Evolutionary conservation across 768 basidiomycete species (phyloP).

Genomic region (Tremella fuciformis): DNA sequence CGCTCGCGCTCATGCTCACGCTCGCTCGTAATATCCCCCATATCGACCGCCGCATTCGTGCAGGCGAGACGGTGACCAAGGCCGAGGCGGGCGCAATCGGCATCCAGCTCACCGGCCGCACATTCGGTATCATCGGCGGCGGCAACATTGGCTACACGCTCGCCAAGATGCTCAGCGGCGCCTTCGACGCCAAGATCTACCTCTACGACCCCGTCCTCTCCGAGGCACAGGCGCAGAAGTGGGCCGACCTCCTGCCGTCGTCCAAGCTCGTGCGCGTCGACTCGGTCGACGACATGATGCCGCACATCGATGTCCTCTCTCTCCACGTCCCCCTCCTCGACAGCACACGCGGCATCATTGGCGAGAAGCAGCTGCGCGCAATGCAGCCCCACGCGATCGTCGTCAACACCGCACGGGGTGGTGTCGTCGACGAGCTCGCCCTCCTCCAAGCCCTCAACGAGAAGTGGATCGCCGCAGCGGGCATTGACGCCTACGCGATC

Average conservation of each 20-base stretch:
- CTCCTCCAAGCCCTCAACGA: constrained; percentile 57
- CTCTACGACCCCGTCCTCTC: constrained; percentile 15
- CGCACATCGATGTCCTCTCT: constrained; percentile 17
- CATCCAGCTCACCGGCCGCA: constrained; percentile 11
- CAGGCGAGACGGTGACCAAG: constrained; percentile 13
- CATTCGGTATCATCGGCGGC: constrained; percentile 19
- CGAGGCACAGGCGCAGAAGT: constrained; percentile 5
- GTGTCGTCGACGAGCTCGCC: constrained; percentile 62
- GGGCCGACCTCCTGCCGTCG: constrained; percentile 6
- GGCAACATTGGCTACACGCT: constrained; percentile 19
- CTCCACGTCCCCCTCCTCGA: constrained; percentile 22
- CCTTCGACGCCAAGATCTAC: constrained; percentile 11
- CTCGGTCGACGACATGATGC: constrained; percentile 15
- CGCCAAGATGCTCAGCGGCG: constrained; percentile 16
- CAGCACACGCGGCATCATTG: constrained; percentile 15
- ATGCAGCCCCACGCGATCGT: constrained; percentile 63
- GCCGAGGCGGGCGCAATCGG: constrained; percentile 11
- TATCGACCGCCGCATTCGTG: constrained; percentile 10
- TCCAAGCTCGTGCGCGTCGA: constrained; percentile 10
- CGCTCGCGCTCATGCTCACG: constrained; percentile 12
- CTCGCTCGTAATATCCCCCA: constrained; percentile 11
- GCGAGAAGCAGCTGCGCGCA: constrained; percentile 28
- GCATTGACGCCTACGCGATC: constrained; percentile 64
- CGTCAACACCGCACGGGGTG: constrained; percentile 67
- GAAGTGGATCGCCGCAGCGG: constrained; percentile 60